phyloP scores from a whole-genome alignment of 768 basidiomycete species.

The Suillus weaverae region DNA sequence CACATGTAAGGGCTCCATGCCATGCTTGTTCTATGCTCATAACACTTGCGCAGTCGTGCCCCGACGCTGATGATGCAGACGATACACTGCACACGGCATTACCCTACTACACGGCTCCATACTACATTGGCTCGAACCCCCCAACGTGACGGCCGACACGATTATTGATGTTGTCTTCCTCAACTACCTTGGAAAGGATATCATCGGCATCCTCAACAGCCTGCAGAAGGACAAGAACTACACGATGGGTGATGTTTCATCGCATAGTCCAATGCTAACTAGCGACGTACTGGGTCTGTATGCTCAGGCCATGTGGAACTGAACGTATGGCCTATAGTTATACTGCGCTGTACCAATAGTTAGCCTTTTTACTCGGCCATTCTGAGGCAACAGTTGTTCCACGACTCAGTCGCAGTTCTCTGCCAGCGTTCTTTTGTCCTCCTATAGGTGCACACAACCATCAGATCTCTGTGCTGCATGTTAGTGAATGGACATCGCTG shows the following conservation, averaged over 20 bases:
- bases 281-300: conserved; percentile 41
- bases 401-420: no score
- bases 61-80: conserved; percentile 60
- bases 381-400: neutral
- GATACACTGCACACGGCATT: conserved; percentile 66
- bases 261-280: conserved; percentile 49
- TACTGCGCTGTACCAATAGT: neutral
- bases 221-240: conserved; percentile 54
- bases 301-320: conserved; percentile 36
- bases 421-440: no score
- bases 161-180: conserved; percentile 76
- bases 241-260: conserved; percentile 47
- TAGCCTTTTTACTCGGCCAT: neutral
- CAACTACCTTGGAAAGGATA: conserved; percentile 57
- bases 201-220: conserved; percentile 55
- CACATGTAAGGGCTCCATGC: conserved; percentile 52
- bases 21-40: neutral
- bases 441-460: no score
- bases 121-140: conserved; percentile 60
- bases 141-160: conserved; percentile 48
- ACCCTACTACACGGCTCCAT: conserved; percentile 52
- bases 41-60: conserved; percentile 50
- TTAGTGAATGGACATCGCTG: no score
- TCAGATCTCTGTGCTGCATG: no score
- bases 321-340: neutral